These are phyloP conservation scores for Fraxinus dipetala DNA, from an alignment of 305 asterid species.

Conservation along the genomic window DNA sequence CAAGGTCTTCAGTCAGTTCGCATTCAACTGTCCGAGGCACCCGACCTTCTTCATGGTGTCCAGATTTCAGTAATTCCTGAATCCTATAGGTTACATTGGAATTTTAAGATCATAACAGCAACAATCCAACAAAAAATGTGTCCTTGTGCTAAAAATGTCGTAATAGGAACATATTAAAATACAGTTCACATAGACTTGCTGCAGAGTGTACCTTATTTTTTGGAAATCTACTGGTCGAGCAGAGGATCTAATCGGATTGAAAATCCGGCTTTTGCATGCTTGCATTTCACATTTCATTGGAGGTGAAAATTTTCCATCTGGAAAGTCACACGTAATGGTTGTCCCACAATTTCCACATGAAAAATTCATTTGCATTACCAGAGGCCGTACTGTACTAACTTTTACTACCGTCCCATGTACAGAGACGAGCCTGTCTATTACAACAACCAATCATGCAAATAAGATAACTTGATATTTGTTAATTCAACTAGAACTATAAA, in stretches of 20 bases:
- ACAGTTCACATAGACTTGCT: conserved; percentile 7
- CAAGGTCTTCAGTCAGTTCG: conserved; percentile 90
- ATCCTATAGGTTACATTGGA: conserved; percentile 45
- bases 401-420: conserved; percentile 80
- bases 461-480: conserved; percentile 7
- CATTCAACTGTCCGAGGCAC: conserved; percentile 98
- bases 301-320: conserved; percentile 93
- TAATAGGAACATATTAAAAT: background rate
- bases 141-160: conserved; percentile 11
- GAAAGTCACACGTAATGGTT: conserved; percentile 57
- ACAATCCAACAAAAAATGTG: conserved; percentile 1
- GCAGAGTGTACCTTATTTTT: conserved; percentile 67
- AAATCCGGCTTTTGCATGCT: conserved; percentile 86
- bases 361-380: conserved; percentile 84
- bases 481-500: conserved; percentile 9
- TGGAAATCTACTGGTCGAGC: conserved; percentile 80
- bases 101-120: background rate
- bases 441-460: conserved; percentile 21
- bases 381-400: conserved; percentile 86
- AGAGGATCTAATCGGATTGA: conserved; percentile 71
- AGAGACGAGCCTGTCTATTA: conserved; percentile 79
- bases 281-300: conserved; percentile 70
- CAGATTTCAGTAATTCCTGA: conserved; percentile 87
- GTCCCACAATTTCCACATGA: conserved; percentile 85
- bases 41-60: conserved; percentile 61